Conservation (phyloP, 164 flowering plant species). For the Nymphaea colorata region DNA sequence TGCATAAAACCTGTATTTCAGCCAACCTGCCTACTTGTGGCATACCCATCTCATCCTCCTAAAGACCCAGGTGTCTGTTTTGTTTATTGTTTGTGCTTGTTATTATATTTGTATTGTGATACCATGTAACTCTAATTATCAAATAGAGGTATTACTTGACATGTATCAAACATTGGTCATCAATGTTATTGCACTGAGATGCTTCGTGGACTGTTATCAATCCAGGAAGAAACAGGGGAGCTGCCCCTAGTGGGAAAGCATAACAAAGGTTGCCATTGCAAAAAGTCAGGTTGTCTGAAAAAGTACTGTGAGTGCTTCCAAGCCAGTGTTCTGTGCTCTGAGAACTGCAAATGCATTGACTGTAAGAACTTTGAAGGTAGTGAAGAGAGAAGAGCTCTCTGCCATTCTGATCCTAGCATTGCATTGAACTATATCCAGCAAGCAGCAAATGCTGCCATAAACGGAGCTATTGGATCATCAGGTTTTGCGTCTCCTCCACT, state of each 20-base stretch:
- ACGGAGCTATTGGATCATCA: slow-evolving; percentile 91
- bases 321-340: slow-evolving; percentile 93
- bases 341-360: slow-evolving; percentile 89
- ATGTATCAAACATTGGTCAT: no score
- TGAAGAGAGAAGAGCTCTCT: slow-evolving; percentile 91
- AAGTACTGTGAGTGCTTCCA: slow-evolving; percentile 98
- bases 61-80: no score
- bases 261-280: slow-evolving; percentile 97
- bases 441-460: slow-evolving; percentile 96
- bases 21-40: no score
- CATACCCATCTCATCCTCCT: no score
- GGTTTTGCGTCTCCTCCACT: slow-evolving; percentile 78
- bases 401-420: slow-evolving; percentile 65
- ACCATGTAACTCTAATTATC: no score
- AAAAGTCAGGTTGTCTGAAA: slow-evolving; percentile 95
- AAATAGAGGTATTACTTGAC: no score
- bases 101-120: no score
- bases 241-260: slow-evolving; percentile 56
- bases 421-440: slow-evolving; percentile 69
- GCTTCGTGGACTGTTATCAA: not conserved
- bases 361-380: slow-evolving; percentile 96
- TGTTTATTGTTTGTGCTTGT: no score
- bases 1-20: no score
- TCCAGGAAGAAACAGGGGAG: slow-evolving; percentile 72
- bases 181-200: no score